These are phyloP conservation scores for Cryphonectria parasitica DNA, from an alignment of 2,329 filamentous ascomycete genomes.

Conservation along the genomic window DNA sequence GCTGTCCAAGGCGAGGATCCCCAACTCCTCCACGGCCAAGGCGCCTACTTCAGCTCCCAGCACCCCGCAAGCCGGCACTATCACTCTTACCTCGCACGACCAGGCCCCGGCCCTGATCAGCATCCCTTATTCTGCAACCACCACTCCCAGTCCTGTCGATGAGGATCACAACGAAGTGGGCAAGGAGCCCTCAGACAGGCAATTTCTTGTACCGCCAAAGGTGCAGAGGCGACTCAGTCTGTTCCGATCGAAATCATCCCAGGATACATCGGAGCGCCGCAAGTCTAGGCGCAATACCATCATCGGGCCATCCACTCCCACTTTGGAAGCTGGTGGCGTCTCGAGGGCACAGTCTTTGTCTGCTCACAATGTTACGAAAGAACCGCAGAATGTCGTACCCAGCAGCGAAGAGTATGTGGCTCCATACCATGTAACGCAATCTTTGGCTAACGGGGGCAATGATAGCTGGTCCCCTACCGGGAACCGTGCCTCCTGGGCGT, in stretches of 20 bases:
- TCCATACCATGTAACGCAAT: not conserved
- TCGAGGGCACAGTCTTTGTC: conserved; percentile 42
- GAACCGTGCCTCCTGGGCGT: conserved; percentile 46
- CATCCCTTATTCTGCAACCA: conserved; percentile 26
- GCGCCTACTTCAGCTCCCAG: conserved; percentile 16
- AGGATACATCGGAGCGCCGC: conserved; percentile 33
- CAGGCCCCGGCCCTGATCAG: conserved; percentile 20
- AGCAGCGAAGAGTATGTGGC: conserved; percentile 36
- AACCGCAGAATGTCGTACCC: conserved; percentile 36
- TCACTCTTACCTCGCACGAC: conserved; percentile 8
- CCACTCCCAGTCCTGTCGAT: conserved; percentile 17
- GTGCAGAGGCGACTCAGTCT: conserved; percentile 47
- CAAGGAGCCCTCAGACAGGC: conserved; percentile 19
- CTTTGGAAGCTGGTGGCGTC: conserved; percentile 29
- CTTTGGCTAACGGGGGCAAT: conserved; percentile 14
- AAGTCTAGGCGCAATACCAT: conserved; percentile 37
- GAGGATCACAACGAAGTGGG: not conserved
- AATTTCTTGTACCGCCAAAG: conserved; percentile 21
- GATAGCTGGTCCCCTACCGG: conserved; percentile 40
- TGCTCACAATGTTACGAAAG: conserved; percentile 29
- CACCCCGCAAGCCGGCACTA: conserved; percentile 8
- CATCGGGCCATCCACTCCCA: conserved; percentile 33
- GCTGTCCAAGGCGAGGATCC: conserved; percentile 24
- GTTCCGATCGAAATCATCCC: conserved; percentile 44
- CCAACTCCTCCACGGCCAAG: conserved; percentile 14